These are phyloP conservation scores for Cryptosporidium tyzzeri DNA, from an alignment of 169 alveolate genomes.

Conservation along the genomic window DNA sequence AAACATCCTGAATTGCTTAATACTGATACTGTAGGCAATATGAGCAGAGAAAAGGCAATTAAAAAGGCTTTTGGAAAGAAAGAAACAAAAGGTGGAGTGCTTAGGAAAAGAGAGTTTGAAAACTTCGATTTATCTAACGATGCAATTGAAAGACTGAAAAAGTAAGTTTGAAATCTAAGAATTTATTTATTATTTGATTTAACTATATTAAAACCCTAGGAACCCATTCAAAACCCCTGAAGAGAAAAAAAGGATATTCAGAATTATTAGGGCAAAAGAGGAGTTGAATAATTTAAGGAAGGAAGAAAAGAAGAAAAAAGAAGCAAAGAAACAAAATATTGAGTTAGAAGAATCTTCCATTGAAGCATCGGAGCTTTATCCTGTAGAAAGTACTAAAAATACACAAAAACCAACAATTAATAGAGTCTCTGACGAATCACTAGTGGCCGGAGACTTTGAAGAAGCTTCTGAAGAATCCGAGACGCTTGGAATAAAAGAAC, in stretches of 20 bases:
- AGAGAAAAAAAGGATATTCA: conserved; percentile 31
- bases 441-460: conserved; percentile 43
- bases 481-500: neutral
- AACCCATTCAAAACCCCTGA: conserved; percentile 62
- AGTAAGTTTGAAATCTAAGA: conserved; percentile 31
- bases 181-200: neutral
- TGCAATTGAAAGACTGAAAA: conserved; percentile 61
- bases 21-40: neutral
- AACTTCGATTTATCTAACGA: conserved; percentile 3
- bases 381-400: neutral
- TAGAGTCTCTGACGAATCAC: conserved; percentile 22
- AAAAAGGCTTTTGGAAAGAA: conserved; percentile 15
- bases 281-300: conserved; percentile 18
- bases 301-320: conserved; percentile 1
- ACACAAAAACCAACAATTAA: neutral
- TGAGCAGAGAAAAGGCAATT: conserved; percentile 22
- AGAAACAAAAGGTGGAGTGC: neutral
- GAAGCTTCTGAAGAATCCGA: conserved; percentile 25
- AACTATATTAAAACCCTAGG: conserved; percentile 4
- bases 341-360: neutral
- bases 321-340: neutral
- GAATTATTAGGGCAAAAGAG: conserved; percentile 34
- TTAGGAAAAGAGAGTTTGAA: conserved; percentile 26
- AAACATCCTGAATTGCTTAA: conserved; percentile 49
- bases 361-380: conserved; percentile 23